A percentile compares a stretch with the other conserved stretches of the same genome.
Conservation (phyloP, 2,329 filamentous ascomycete genomes). For the Keithomyces neogunnii region DNA sequence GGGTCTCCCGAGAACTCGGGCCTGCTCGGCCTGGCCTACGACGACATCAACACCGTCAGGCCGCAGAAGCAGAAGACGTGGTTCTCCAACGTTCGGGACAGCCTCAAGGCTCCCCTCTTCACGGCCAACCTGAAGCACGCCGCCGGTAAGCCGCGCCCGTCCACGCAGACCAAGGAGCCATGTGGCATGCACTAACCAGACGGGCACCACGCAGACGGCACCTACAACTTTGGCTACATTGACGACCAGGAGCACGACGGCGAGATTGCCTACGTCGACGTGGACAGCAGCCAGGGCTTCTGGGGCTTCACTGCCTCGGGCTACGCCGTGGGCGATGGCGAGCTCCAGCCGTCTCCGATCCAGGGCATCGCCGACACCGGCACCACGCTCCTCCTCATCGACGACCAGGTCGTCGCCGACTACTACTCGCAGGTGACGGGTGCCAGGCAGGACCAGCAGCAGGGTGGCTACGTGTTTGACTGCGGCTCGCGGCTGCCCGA, state of each 20-base stretch:
- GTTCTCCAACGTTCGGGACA: conserved; percentile 22
- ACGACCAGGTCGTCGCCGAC: conserved; percentile 37
- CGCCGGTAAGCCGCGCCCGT: conserved; percentile 10
- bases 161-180: neutral
- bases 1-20: conserved; percentile 32
- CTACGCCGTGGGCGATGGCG: conserved; percentile 11
- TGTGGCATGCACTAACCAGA: neutral
- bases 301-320: conserved; percentile 36
- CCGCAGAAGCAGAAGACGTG: conserved; percentile 34
- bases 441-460: conserved; percentile 21
- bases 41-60: conserved; percentile 30
- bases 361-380: conserved; percentile 48
- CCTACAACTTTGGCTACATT: conserved; percentile 68
- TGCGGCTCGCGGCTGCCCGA: conserved; percentile 36
- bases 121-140: conserved; percentile 57
- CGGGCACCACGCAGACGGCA: conserved; percentile 32
- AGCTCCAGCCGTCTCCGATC: conserved; percentile 27
- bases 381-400: conserved; percentile 54
- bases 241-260: conserved; percentile 56
- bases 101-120: conserved; percentile 39
- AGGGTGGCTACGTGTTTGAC: conserved; percentile 35
- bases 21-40: conserved; percentile 35
- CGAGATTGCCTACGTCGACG: conserved; percentile 49
- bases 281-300: conserved; percentile 55
- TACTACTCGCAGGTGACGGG: conserved; percentile 39